Evolutionary conservation across 768 basidiomycete genomes (phyloP).

Genomic region (Saitozyma podzolica): DNA sequence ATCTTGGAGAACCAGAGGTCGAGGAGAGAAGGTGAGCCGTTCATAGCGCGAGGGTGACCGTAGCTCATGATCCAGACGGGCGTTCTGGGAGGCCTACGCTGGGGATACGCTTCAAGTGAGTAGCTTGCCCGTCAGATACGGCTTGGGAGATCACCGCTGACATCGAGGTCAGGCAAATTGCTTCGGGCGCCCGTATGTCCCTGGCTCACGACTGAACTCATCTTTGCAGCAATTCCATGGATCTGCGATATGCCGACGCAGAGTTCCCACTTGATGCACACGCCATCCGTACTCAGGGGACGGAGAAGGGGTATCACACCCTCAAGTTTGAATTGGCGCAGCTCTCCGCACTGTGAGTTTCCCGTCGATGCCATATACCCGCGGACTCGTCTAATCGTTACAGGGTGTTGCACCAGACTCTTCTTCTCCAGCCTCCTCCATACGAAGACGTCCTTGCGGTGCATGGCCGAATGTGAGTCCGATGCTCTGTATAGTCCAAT

Average conservation of each 20-base stretch:
- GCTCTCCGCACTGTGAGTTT: neutral
- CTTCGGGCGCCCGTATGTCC: conserved; percentile 8
- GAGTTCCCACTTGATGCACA: neutral
- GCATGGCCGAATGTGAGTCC: neutral
- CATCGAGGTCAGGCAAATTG: conserved; percentile 12
- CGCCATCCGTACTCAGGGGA: too few relatives aligned
- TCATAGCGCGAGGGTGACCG: too few relatives aligned
- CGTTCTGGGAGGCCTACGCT: conserved; percentile 20
- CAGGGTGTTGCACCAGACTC: neutral
- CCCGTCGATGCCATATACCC: neutral
- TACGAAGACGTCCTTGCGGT: neutral
- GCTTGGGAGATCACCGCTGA: too few relatives aligned
- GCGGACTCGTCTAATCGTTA: neutral
- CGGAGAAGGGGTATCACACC: neutral
- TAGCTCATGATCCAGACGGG: neutral
- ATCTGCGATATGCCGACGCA: neutral
- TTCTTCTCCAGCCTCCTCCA: neutral
- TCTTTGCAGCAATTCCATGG: neutral
- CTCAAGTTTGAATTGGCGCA: neutral
- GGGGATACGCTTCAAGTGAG: conserved; percentile 9
- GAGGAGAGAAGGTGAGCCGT: conserved; percentile 7
- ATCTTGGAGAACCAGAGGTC: conserved; percentile 2
- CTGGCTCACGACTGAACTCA: neutral
- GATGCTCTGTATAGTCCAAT: neutral
- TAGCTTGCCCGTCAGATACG: too few relatives aligned